Evolutionary conservation across 2,329 filamentous ascomycete species (phyloP).

Genomic region (Blumeria hordei): DNA sequence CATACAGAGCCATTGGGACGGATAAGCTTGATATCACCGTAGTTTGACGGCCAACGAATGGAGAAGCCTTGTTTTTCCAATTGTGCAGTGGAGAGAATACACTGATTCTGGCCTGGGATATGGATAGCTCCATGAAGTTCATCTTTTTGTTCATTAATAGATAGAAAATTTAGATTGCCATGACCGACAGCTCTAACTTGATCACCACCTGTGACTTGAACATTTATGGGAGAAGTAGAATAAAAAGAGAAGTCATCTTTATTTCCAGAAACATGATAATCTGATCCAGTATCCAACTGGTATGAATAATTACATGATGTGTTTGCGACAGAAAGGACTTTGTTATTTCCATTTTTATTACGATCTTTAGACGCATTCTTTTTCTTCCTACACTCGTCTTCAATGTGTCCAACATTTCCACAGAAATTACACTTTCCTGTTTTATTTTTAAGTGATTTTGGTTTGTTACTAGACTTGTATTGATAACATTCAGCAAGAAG

Average conservation of each 20-base stretch:
- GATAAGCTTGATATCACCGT: neutral
- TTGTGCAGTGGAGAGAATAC: neutral
- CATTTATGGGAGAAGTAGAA: neutral
- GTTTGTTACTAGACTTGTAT: neutral
- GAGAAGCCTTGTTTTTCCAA: neutral
- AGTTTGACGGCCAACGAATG: neutral
- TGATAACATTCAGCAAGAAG: neutral
- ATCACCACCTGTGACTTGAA: neutral
- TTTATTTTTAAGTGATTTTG: neutral
- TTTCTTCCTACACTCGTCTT: neutral
- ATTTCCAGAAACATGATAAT: neutral
- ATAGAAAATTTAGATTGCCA: neutral
- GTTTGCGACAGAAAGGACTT: neutral
- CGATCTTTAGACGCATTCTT: neutral
- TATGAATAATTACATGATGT: neutral
- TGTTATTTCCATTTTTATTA: neutral
- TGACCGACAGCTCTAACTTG: neutral
- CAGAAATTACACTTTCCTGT: neutral
- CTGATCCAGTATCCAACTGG: neutral
- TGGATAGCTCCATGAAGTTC: neutral
- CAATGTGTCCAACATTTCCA: neutral
- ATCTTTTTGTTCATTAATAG: neutral
- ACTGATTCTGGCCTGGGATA: neutral
- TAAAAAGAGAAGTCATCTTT: neutral
- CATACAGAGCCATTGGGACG: neutral